Evolutionary conservation across 768 basidiomycete genomes (phyloP).

Genomic region (Coprinopsis strossmayeri): DNA sequence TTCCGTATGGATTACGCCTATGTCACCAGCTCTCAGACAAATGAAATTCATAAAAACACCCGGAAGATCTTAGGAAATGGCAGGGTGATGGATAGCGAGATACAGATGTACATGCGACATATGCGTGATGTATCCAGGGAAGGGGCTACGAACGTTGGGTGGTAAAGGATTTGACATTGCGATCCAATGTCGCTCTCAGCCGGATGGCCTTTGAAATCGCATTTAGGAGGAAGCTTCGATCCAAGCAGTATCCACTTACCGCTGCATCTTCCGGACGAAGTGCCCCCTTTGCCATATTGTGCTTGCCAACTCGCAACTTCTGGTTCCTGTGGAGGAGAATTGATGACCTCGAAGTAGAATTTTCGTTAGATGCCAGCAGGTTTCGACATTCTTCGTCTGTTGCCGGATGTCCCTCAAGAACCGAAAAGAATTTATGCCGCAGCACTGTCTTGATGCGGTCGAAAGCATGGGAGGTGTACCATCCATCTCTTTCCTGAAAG

Average conservation of each 20-base stretch:
- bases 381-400: conserved; percentile 69
- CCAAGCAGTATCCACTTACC: conserved; percentile 32
- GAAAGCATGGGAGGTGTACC: conserved; percentile 73
- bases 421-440: conserved; percentile 78
- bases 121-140: not conserved
- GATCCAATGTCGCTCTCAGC: conserved; percentile 59
- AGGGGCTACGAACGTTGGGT: not conserved
- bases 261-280: conserved; percentile 78
- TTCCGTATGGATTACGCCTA: conserved; percentile 7
- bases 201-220: conserved; percentile 54
- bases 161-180: conserved; percentile 26
- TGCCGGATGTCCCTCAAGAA: conserved; percentile 65
- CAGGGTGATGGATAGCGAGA: not conserved
- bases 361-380: conserved; percentile 42
- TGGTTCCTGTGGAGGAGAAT: conserved; percentile 35
- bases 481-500: conserved; percentile 75
- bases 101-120: not conserved
- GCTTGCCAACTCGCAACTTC: conserved; percentile 60
- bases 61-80: not conserved
- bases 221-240: not conserved
- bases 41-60: conserved; percentile 11
- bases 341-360: conserved; percentile 31
- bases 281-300: conserved; percentile 88
- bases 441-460: conserved; percentile 82
- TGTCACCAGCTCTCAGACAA: conserved; percentile 3